phyloP scores from a whole-genome alignment of 176 grass and related monocot genomes.

The Thinopyrum elongatum region DNA sequence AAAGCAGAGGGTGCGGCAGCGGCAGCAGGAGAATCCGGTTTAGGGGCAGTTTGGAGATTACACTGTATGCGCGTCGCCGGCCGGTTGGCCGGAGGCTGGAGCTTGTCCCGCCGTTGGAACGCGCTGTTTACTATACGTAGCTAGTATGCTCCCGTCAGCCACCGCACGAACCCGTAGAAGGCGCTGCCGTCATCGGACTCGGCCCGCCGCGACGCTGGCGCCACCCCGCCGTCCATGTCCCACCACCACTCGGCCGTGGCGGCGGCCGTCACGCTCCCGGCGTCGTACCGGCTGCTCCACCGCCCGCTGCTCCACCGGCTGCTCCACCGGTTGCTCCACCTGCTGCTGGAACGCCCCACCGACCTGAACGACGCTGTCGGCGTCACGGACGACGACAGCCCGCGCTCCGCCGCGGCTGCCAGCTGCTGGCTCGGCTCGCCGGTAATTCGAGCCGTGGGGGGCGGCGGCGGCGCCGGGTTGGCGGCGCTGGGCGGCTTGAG shows the following conservation, averaged over 20 bases:
- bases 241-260: slow-evolving; percentile 61
- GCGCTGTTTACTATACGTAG: neutral
- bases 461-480: neutral
- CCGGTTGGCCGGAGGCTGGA: neutral
- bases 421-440: slow-evolving; percentile 30
- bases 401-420: slow-evolving; percentile 25
- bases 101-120: neutral
- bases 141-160: slow-evolving; percentile 69
- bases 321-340: slow-evolving; percentile 73
- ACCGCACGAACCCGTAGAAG: slow-evolving; percentile 57
- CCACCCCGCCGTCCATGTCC: slow-evolving; percentile 62
- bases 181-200: slow-evolving; percentile 50
- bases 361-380: slow-evolving; percentile 72
- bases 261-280: slow-evolving; percentile 30
- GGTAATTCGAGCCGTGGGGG: neutral
- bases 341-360: slow-evolving; percentile 56
- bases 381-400: slow-evolving; percentile 38
- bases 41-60: neutral
- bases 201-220: slow-evolving; percentile 28
- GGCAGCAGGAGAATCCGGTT: neutral
- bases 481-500: slow-evolving; percentile 43
- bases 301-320: slow-evolving; percentile 69
- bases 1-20: slow-evolving; percentile 21
- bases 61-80: neutral
- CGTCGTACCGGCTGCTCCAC: slow-evolving; percentile 62